Base-by-base conservation (phyloP, 805 yeast genomes). In the Ogataea naganishii region DNA sequence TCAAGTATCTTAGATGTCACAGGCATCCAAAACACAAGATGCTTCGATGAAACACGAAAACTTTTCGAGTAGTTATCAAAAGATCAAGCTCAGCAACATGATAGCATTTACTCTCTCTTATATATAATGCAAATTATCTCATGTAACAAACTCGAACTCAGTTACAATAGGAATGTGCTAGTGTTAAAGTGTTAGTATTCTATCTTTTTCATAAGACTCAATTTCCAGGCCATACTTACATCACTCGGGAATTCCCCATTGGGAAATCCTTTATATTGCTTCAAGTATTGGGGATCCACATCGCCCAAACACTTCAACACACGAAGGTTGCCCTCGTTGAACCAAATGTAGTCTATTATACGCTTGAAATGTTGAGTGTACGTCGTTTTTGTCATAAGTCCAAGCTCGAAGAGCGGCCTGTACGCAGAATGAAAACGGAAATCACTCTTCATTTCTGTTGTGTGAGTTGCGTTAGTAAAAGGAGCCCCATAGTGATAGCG, bases 291-390 rank as follows among this genome's bases (percentile, higher is more conserved):
- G 1, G 45, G 37, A 27, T 64, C 62, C 10, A 69, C 54, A 12
- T 72, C 75, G n/a, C 75, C 68, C n/a, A 75, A 49, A n/a, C 69
- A 63, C 30, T 61, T 59, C 1, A 60, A 43, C 14, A 68, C 50
- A 26, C 51, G 44, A 15, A 73, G 46, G 26, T 59, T 62, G 8
- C 49, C 39, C 11, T 52, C 48, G 32, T 66, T 65, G 40, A 56
- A 69, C 75, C 77, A 73, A 5, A 74, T 66, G 40, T 73, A 75
- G 44, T 75, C 81, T 26, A 74, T 70, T 2, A 72, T 62, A 7
- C 69, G 70, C 26, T 65, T 64, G 32, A 69, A 52, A 32, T 67
- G 61, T 6, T 60, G 61, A 0, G 79, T 67, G 39, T 61, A 71
- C 21, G 72, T 68, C 1, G 74, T 66, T 23, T 46, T 41, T 3